Base-by-base conservation (phyloP, 179 eudicot genomes). In the Beta lomatogona region DNA sequence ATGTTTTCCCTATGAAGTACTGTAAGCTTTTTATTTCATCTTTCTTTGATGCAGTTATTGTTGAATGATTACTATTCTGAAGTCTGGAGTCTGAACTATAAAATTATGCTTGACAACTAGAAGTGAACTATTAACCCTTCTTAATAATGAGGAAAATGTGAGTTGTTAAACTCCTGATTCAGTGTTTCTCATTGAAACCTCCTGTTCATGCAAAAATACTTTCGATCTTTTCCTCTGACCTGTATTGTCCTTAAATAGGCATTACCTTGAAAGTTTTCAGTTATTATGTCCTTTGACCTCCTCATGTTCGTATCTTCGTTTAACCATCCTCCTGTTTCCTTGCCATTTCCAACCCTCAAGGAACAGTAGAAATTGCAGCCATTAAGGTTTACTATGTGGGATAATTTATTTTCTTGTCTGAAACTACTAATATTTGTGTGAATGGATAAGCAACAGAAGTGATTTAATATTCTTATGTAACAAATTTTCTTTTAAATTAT, bases 211-310 rank as follows among this genome's bases (percentile, higher is more conserved):
- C 41, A 36, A 36, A 36, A 36, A 36, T 36, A 36, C 41, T 36
- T 36, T 36, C 41, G 41, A 36, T 36, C 41, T 36, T 36, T 36
- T 36, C 64, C 8, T 15, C 25, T 63, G 67, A 63, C 67, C 21
- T 63, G 67, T 63, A 28, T 36, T 28, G 45, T 31, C 50, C 22
- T 15, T 69, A 0, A 69, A 15, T 36, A 14, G 73, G 5, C 73
- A 28, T 63, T 11, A 41, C n/a, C 45, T 61, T 66, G 71, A 63
- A 76, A 46, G 44, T 46, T 18, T 77, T 48, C 41, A 76, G 69
- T 76, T 44, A 14, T n/a, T 25, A 13, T 46, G 79, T 52, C 41
- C 41, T 36, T 36, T 36, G 41, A 36, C 41, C 41, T 60, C 22
- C 15, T 61, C n/a, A 31, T 61, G 55, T 8, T 55, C 19, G 31